Evolutionary conservation across 768 basidiomycete species (phyloP), one percentile per base, ranked within the genome.

Genomic region (Tulasnella sp.): DNA sequence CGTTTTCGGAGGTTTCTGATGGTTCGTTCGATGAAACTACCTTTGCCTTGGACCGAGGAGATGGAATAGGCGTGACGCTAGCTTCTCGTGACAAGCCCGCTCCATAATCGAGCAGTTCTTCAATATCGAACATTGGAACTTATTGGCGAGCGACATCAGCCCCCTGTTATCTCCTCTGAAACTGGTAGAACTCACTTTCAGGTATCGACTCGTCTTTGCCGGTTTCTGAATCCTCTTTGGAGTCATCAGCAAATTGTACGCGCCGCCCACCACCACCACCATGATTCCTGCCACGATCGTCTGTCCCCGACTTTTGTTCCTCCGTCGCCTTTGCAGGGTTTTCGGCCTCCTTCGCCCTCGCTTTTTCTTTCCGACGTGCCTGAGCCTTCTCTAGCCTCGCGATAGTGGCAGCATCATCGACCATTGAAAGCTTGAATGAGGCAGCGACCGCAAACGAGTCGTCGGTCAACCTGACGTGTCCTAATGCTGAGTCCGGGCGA

Each of bases 71-170:
- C 9, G 57, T 59, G 7, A 59, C 21, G 21, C 57, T 59, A 12
- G 57, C 24, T 12, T 59, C 57, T 8, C 34, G n/a, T 11, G 45
- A 43, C 31, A n/a, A 21, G 3, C 27, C 46, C 19, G 53, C 12
- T 34, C 24, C 57, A 34, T 38, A 50, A 22, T 48, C 57, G 19
- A 42, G 29, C 3, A 46, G 54, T 24, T 38, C 44, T n/a, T 59
- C 57, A 59, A 59, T 49, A 41, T 59, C 57, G 21, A 59, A 59
- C 49, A 59, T 38, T 31, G 46, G 44, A 21, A 46, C 57, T 59
- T 10, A 4, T 1, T 2, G 45, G 27, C 21, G n/a, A 48, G 5
- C n/a, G 46, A n/a, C n/a, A n/a, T 48, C 27, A 48, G 27, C 5
- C 19, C 5, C 46, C 19, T 7, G 19, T 15, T 19, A 3, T 19